Evolutionary conservation across 2,329 filamentous ascomycete genomes (phyloP).

Genomic region (Westerdykella ornata): DNA sequence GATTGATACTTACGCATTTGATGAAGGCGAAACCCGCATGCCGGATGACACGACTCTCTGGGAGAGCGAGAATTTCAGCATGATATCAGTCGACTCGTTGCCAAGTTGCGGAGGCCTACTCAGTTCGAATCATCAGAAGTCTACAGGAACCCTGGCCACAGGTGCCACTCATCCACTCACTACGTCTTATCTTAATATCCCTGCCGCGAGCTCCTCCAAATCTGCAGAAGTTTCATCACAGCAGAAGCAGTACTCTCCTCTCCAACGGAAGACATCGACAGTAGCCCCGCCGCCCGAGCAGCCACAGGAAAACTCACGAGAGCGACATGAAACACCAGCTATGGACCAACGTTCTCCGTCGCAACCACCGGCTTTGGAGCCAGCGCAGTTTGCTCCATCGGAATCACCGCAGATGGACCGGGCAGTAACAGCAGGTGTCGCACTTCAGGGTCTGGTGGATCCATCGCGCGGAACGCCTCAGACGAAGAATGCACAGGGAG

Average conservation of each 20-base stretch:
- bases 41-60: constrained; percentile 43
- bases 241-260: constrained; percentile 9
- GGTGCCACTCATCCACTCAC: constrained; percentile 8
- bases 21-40: constrained; percentile 29
- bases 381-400: constrained; percentile 10
- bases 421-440: constrained; percentile 35
- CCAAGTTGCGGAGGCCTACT: constrained; percentile 27
- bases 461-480: constrained; percentile 24
- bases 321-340: constrained; percentile 25
- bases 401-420: constrained; percentile 30
- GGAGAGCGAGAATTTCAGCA: constrained; percentile 47
- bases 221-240: not conserved
- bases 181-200: constrained; percentile 10
- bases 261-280: constrained; percentile 2
- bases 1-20: constrained; percentile 23
- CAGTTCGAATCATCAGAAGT: constrained; percentile 19
- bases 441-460: constrained; percentile 34
- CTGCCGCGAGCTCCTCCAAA: not conserved
- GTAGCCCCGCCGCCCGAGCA: no score
- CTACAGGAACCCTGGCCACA: constrained; percentile 3
- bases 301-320: not conserved
- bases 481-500: constrained; percentile 16
- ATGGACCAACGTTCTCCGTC: constrained; percentile 23
- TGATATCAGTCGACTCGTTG: constrained; percentile 46
- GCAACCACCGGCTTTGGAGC: constrained; percentile 26